Percentiles rank a stretch among this genome's conserved stretches.
phyloP scores from a whole-genome alignment of 352 stramenopile species.

The Phytophthora sp. region DNA sequence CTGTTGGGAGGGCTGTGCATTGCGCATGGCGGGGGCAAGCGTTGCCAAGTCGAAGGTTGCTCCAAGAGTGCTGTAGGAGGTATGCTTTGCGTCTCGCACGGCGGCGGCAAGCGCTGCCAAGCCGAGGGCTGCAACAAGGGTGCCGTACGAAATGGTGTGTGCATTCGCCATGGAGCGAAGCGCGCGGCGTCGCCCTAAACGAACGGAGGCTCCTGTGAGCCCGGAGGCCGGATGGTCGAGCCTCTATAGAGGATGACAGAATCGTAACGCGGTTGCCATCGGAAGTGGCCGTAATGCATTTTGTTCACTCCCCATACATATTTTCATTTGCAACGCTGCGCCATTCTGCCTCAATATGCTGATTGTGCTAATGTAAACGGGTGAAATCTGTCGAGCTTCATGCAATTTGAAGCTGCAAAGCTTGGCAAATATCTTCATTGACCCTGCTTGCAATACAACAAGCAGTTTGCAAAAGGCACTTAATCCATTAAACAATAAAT shows the following conservation, averaged over 20 bases:
- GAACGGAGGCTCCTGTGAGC: constrained; percentile 15
- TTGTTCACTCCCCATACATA: constrained; percentile 19
- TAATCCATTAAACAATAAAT: constrained; percentile 37
- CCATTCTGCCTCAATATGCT: constrained; percentile 14
- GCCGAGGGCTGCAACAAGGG: constrained; percentile 82
- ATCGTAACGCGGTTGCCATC: constrained; percentile 43
- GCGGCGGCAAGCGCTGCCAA: constrained; percentile 77
- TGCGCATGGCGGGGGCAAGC: constrained; percentile 81
- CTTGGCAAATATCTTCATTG: constrained; percentile 4
- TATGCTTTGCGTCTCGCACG: constrained; percentile 72
- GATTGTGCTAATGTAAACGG: not conserved
- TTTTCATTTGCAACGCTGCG: constrained; percentile 15
- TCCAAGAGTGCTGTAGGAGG: constrained; percentile 72
- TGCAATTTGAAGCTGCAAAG: constrained; percentile 27
- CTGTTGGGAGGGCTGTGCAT: constrained; percentile 81
- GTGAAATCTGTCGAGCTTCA: constrained; percentile 8
- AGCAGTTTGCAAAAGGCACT: constrained; percentile 17
- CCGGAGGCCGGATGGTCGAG: constrained; percentile 12
- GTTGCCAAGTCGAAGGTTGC: constrained; percentile 73
- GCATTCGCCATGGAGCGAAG: constrained; percentile 85
- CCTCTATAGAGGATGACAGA: constrained; percentile 31
- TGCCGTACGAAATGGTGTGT: constrained; percentile 84
- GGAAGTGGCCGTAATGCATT: constrained; percentile 47
- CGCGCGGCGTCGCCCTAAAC: constrained; percentile 42
- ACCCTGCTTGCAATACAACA: not conserved